These are phyloP conservation scores for Tylopilus cervinicoccineus DNA, from an alignment of 768 basidiomycete species.

Conservation along the genomic window DNA sequence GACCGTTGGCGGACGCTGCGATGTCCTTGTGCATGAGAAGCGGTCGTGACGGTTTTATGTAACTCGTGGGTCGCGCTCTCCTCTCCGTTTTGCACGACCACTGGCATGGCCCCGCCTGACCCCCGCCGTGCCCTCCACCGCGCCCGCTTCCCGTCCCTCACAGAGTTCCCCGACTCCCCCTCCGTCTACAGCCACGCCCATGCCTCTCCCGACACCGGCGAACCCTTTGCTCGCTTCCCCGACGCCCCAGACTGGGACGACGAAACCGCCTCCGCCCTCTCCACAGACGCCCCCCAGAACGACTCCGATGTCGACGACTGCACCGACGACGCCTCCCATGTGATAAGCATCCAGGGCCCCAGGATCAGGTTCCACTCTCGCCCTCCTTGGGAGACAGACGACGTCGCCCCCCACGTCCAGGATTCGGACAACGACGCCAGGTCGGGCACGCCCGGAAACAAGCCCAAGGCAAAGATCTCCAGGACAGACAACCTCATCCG, in stretches of 20 bases:
- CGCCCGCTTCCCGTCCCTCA: conserved; percentile 50
- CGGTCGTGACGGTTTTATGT: conserved; percentile 21
- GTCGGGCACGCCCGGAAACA: conserved; percentile 29
- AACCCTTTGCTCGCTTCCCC: conserved; percentile 37
- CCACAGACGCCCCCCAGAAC: conserved; percentile 32
- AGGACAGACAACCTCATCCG: conserved; percentile 40
- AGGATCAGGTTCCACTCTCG: conserved; percentile 79
- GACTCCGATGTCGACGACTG: conserved; percentile 35
- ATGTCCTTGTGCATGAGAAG: conserved; percentile 32
- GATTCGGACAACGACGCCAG: conserved; percentile 40
- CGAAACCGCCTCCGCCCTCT: conserved; percentile 34
- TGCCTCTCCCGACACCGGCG: conserved; percentile 47
- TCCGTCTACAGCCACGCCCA: conserved; percentile 63
- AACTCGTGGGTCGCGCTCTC: conserved; percentile 3
- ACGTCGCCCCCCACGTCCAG: conserved; percentile 41
- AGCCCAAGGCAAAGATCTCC: conserved; percentile 25
- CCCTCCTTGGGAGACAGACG: conserved; percentile 77
- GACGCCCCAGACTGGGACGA: conserved; percentile 56
- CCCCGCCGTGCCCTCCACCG: conserved; percentile 25
- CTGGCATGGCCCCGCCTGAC: conserved; percentile 43
- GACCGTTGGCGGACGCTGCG: conserved; percentile 58
- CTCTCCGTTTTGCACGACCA: conserved; percentile 7
- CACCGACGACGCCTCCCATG: conserved; percentile 42
- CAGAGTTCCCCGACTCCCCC: conserved; percentile 62
- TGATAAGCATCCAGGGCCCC: conserved; percentile 75